A percentile compares a stretch with the other conserved stretches of the same genome.
Evolutionary conservation across 2,329 filamentous ascomycete genomes (phyloP).

Genomic region (Fonsecaea pedrosoi): DNA sequence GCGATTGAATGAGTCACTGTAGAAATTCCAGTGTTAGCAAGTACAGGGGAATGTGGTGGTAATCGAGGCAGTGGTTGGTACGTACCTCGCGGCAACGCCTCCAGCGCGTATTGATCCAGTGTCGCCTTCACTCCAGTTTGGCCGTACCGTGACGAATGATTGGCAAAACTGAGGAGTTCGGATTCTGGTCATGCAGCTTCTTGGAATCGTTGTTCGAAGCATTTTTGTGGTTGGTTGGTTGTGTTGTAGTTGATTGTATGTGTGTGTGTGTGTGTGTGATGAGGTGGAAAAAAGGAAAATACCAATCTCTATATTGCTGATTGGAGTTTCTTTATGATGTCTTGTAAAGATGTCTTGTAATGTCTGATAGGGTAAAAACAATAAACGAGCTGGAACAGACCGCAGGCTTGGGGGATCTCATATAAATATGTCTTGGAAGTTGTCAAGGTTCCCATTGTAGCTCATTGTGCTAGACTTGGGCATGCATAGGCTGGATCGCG

Average conservation of each 20-base stretch:
- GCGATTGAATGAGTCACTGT: conserved; percentile 34
- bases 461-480: neutral
- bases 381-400: neutral
- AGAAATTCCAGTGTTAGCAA: neutral
- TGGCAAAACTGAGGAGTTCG: conserved; percentile 36
- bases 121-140: conserved; percentile 29
- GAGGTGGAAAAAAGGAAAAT: conserved; percentile 5
- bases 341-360: neutral
- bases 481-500: neutral
- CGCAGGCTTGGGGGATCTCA: neutral
- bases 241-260: too few species aligned
- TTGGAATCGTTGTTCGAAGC: conserved; percentile 35
- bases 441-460: neutral
- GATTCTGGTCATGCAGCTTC: conserved; percentile 32
- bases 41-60: neutral
- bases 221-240: conserved; percentile 14
- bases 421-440: conserved; percentile 11
- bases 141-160: conserved; percentile 29
- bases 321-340: neutral
- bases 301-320: neutral
- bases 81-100: conserved; percentile 33
- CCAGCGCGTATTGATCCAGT: conserved; percentile 31
- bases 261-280: neutral
- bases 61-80: neutral
- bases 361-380: neutral